Percentiles rank a stretch among this genome's conserved stretches.
phyloP scores from a whole-genome alignment of 352 stramenopile species.

The Globisporangium polare region DNA sequence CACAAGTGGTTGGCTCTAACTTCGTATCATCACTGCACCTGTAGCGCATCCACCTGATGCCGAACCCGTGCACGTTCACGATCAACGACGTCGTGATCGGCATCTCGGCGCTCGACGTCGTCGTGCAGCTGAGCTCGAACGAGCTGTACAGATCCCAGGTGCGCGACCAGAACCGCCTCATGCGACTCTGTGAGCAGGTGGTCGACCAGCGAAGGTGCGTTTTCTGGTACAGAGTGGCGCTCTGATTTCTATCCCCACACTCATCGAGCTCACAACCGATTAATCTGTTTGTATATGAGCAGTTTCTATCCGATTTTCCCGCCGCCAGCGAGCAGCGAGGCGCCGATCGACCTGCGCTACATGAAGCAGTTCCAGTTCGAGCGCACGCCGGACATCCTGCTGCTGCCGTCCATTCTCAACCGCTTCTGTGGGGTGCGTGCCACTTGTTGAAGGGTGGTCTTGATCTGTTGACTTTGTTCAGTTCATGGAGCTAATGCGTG shows the following conservation, averaged over 20 bases:
- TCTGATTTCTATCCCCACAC: too few relatives aligned
- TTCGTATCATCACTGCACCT: not conserved
- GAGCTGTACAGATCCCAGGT: conserved; percentile 58
- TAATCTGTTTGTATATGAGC: too few relatives aligned
- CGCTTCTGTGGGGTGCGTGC: conserved; percentile 80
- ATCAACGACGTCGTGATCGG: conserved; percentile 94
- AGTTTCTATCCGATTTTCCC: conserved; percentile 84
- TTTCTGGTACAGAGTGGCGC: not conserved
- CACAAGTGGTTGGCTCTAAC: too few relatives aligned
- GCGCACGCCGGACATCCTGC: conserved; percentile 91
- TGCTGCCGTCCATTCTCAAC: conserved; percentile 94
- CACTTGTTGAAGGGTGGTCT: not conserved
- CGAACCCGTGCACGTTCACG: conserved; percentile 94
- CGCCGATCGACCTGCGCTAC: conserved; percentile 91
- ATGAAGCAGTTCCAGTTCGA: conserved; percentile 91
- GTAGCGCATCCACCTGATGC: conserved; percentile 91
- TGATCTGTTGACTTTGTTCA: not conserved
- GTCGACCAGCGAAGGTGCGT: conserved; percentile 72
- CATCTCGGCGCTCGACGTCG: conserved; percentile 90
- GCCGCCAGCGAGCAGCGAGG: conserved; percentile 51
- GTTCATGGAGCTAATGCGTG: too few relatives aligned
- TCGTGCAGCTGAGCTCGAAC: conserved; percentile 85
- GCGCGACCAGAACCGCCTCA: conserved; percentile 64
- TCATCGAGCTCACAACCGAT: too few relatives aligned
- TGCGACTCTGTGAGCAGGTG: conserved; percentile 76